Percentiles rank a stretch among this genome's conserved stretches.
Conservation (phyloP, 345 rosid species). For the Limnanthes douglasii region DNA sequence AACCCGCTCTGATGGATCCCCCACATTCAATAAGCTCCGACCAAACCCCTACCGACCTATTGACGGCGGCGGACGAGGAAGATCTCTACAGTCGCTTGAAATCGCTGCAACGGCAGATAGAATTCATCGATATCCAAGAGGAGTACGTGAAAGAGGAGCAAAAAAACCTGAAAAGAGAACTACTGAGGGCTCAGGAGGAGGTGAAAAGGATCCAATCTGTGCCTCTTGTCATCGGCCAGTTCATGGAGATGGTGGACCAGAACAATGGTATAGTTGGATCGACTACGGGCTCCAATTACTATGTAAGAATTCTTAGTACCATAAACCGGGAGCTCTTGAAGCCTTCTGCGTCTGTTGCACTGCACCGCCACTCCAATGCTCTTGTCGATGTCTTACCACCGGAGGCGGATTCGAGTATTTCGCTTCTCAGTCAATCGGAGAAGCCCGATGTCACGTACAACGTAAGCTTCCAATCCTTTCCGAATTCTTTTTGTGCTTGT, state of each 20-base stretch:
- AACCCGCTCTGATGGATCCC: slow-evolving; percentile 17
- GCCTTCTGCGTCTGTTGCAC: slow-evolving; percentile 97
- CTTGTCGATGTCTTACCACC: slow-evolving; percentile 97
- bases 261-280: slow-evolving; percentile 99
- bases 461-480: slow-evolving; percentile 27
- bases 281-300: slow-evolving; percentile 94
- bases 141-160: slow-evolving; percentile 97
- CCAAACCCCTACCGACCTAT: slow-evolving; percentile 8
- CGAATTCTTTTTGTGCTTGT: neutral
- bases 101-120: slow-evolving; percentile 66
- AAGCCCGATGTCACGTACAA: slow-evolving; percentile 93
- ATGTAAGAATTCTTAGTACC: slow-evolving; percentile 86
- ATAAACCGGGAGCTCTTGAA: slow-evolving; percentile 81
- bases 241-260: slow-evolving; percentile 99
- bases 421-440: slow-evolving; percentile 93
- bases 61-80: slow-evolving; percentile 45
- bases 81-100: slow-evolving; percentile 76
- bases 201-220: slow-evolving; percentile 96
- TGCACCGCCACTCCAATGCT: slow-evolving; percentile 95
- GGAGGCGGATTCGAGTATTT: slow-evolving; percentile 96
- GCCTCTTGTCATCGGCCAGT: slow-evolving; percentile 90
- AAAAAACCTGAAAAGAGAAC: slow-evolving; percentile 87
- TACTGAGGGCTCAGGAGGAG: slow-evolving; percentile 88
- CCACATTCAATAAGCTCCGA: no score
- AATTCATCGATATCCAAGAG: slow-evolving; percentile 87